Conservation (phyloP, 2,329 filamentous ascomycete genomes). For the Ophiostoma novo-ulmi region DNA sequence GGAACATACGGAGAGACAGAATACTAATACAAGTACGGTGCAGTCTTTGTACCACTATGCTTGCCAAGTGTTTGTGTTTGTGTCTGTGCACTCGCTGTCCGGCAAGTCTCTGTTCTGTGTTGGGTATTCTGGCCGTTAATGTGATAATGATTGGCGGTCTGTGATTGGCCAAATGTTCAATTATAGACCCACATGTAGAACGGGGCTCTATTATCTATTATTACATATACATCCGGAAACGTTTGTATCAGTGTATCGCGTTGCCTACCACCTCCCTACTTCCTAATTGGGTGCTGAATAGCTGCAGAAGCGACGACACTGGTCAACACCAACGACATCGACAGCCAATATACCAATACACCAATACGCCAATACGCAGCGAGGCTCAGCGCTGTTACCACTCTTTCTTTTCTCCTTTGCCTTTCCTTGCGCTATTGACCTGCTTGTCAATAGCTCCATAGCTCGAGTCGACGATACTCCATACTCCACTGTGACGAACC, state of each 20-base stretch:
- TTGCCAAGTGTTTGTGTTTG: slow-evolving; percentile 7
- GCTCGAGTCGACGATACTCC: neutral
- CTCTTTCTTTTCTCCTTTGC: too few species aligned
- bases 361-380: neutral
- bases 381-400: too few species aligned
- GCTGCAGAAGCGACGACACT: slow-evolving; percentile 15
- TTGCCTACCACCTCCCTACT: neutral
- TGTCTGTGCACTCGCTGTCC: neutral
- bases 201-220: neutral
- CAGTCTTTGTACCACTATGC: neutral
- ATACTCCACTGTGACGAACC: neutral
- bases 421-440: neutral
- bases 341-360: neutral
- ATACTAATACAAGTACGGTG: neutral
- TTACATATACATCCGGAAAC: neutral
- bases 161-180: neutral
- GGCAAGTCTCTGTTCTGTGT: neutral
- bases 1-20: neutral
- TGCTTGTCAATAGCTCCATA: neutral
- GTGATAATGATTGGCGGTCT: neutral
- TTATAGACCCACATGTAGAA: neutral
- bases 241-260: neutral
- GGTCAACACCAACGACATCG: neutral
- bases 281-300: slow-evolving; percentile 27
- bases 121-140: neutral